These are phyloP conservation scores for Peronospora destructor DNA, from an alignment of 352 stramenopile species.

Conservation along the genomic window DNA sequence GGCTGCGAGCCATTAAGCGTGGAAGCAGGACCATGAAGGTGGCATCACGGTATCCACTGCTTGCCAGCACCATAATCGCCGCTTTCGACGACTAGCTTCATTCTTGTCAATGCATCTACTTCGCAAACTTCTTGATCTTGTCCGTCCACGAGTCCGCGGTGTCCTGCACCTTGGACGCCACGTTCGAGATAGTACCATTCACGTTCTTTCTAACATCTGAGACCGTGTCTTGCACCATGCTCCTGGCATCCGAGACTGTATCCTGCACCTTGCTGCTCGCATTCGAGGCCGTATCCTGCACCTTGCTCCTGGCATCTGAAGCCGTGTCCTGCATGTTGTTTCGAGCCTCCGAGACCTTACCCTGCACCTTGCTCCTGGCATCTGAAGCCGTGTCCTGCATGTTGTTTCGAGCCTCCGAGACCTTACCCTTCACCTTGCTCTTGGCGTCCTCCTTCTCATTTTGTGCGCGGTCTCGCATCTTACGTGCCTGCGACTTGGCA, in stretches of 20 bases:
- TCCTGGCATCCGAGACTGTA: slow-evolving; percentile 6
- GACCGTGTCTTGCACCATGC: too few relatives aligned
- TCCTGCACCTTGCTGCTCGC: slow-evolving; percentile 13
- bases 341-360: slow-evolving; percentile 28
- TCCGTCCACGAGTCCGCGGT: slow-evolving; percentile 29
- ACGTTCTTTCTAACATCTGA: too few relatives aligned
- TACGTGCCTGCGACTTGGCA: slow-evolving; percentile 24
- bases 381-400: slow-evolving; percentile 25
- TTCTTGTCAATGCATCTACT: slow-evolving; percentile 20
- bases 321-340: slow-evolving; percentile 30
- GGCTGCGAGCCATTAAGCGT: too few relatives aligned
- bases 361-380: slow-evolving; percentile 22
- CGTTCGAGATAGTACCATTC: too few relatives aligned
- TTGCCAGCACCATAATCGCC: too few relatives aligned
- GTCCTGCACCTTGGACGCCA: too few relatives aligned
- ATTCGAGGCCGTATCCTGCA: too few relatives aligned
- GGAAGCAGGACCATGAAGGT: too few relatives aligned
- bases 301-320: slow-evolving; percentile 31
- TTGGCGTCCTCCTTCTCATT: slow-evolving; percentile 32
- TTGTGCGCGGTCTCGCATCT: slow-evolving; percentile 18
- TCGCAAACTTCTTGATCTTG: slow-evolving; percentile 31
- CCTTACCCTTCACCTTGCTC: slow-evolving; percentile 22
- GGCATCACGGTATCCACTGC: too few relatives aligned
- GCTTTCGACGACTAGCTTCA: too few relatives aligned
- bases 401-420: slow-evolving; percentile 26